Evolutionary conservation across 805 yeast genomes (phyloP).

Genomic region (Myxozyma nipponensis): DNA sequence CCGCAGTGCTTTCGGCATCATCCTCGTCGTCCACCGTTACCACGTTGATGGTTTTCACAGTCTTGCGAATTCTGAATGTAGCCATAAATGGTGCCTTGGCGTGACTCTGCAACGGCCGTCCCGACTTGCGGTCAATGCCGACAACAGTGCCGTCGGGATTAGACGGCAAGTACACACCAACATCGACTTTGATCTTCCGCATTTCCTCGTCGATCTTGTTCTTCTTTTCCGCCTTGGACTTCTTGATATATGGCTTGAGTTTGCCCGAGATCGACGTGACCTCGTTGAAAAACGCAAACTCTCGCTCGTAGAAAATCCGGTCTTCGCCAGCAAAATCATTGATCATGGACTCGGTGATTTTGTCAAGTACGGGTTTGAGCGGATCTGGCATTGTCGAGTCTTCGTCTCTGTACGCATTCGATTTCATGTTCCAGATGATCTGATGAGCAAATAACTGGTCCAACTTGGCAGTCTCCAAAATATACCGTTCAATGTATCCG

Average conservation of each 20-base stretch:
- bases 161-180: slow-evolving; percentile 89
- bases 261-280: slow-evolving; percentile 94
- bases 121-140: slow-evolving; percentile 87
- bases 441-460: slow-evolving; percentile 94
- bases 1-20: slow-evolving; percentile 20
- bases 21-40: slow-evolving; percentile 35
- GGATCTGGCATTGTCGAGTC: slow-evolving; percentile 74
- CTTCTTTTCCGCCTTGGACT: slow-evolving; percentile 93
- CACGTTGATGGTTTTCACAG: slow-evolving; percentile 12
- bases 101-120: slow-evolving; percentile 93
- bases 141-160: slow-evolving; percentile 94
- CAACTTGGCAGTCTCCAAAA: slow-evolving; percentile 86
- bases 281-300: slow-evolving; percentile 83
- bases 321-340: slow-evolving; percentile 58
- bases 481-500: slow-evolving; percentile 85
- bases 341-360: slow-evolving; percentile 62
- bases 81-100: slow-evolving; percentile 99
- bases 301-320: slow-evolving; percentile 66
- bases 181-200: slow-evolving; percentile 65
- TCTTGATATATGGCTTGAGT: slow-evolving; percentile 88
- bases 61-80: slow-evolving; percentile 70
- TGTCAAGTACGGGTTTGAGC: slow-evolving; percentile 77
- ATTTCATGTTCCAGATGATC: slow-evolving; percentile 95
- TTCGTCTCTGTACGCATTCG: slow-evolving; percentile 87
- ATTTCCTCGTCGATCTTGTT: slow-evolving; percentile 93